Evolutionary conservation across 345 rosid genomes (phyloP), one percentile per base, ranked within the genome.

Genomic region (Hibiscus trionum): DNA sequence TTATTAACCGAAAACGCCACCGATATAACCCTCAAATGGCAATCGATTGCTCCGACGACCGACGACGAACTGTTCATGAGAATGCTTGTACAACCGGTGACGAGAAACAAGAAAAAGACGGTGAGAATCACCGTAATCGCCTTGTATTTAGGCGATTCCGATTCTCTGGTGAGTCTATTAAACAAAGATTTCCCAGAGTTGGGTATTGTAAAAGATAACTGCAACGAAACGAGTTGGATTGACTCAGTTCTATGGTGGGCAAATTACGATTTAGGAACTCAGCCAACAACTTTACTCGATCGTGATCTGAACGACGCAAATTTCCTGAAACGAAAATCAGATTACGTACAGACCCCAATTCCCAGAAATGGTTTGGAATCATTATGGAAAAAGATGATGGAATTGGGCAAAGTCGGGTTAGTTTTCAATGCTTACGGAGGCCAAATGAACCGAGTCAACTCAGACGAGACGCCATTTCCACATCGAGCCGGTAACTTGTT

Each of bases 51-150:
- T 71, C 90, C 97, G 0, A 71, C 57, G 15, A 89, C 83, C 0
- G 86, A 83, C 27, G 16, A 14, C 29, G 72, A 77, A 77, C 78
- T 91, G 33, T 89, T 85, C 76, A 85, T 91, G 93, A 87, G 94
- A 74, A 77, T 89, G 87, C 60, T 87, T 24, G 46, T 91, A 24
- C 91, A 91, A 55, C 92, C 89, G 0, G 80, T 79, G 12, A 83
- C 87, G 16, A 73, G 66, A 58, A 85, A 81, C 0, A 77, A 80
- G 55, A 66, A 44, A 63, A 77, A 53, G 67, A 84, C 93, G 0
- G 33, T 85, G 1, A 79, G 85, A 75, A 83, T 80, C 4, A 3
- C 91, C 0, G 72, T 87, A 26, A 19, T 77, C 1, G 80, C 86
- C 15, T 15, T 83, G 73, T 87, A 72, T 57, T 57, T 91, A 15